Conservation (phyloP, 1,284 basidiomycete species). For the Testicularia cyperi region DNA sequence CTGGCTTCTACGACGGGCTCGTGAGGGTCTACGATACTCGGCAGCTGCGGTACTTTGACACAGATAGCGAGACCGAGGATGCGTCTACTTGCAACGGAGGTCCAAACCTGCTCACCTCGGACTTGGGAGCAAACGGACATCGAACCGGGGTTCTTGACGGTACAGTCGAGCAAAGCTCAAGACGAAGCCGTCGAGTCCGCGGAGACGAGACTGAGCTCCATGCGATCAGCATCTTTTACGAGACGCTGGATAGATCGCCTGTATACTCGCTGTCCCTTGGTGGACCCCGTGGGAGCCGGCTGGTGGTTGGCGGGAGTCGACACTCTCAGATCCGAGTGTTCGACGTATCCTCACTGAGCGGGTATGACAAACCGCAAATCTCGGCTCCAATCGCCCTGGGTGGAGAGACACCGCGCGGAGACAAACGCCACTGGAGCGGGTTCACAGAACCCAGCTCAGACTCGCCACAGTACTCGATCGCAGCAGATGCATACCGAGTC, state of each 20-base stretch:
- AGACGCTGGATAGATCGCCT: conserved; percentile 14
- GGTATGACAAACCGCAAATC: conserved; percentile 8
- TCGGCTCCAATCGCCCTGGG: no score
- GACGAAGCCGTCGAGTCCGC: no score
- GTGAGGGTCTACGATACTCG: conserved; percentile 39
- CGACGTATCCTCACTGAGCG: conserved; percentile 5
- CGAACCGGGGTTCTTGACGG: no score
- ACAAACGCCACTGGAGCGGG: conserved; percentile 29
- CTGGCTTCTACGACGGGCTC: conserved; percentile 32
- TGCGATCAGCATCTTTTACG: conserved; percentile 13
- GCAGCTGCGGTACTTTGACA: no score
- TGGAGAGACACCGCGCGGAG: no score
- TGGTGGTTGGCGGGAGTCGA: conserved; percentile 17
- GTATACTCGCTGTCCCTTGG: conserved; percentile 31
- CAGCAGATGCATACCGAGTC: conserved; percentile 6
- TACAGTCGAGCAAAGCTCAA: no score
- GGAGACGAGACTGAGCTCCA: conserved; percentile 6
- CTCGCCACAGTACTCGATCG: conserved; percentile 17
- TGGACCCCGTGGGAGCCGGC: conserved; percentile 1
- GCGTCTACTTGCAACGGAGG: no score
- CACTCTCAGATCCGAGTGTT: conserved; percentile 19
- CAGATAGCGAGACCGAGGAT: no score
- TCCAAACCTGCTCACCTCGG: no score
- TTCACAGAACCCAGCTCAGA: conserved; percentile 19
- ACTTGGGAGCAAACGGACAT: no score